Evolutionary conservation across 768 basidiomycete species (phyloP), one percentile per base, ranked within the genome.

Genomic region (Lactarius akahatsu): DNA sequence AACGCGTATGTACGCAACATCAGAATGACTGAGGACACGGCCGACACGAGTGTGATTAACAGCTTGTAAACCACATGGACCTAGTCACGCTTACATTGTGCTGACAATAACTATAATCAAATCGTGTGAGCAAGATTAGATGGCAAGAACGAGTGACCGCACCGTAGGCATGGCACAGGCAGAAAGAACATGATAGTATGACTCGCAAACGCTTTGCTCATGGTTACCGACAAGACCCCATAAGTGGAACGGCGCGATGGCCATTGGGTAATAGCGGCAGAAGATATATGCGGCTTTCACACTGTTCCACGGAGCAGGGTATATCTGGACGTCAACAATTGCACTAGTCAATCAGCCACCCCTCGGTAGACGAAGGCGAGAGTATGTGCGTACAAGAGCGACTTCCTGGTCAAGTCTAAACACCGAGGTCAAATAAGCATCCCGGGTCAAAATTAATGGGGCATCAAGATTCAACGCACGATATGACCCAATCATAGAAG

Each of bases 401-500:
- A 63, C 38, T 60, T 70, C 69, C 11, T 64, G 15, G 38, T 69
- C 69, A 1, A 70, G 67, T 20, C 69, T 70, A 32, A 36, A 36
- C 15, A 15, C 45, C 43, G 11, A 54, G 9, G 23, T 23, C 23
- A 52, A 43, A 34, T 34, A 10, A 34, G 9, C 34, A 10, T 34
- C 1, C 23, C 23, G 23, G 28, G 41, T 26, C 9, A 34, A 10
- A 34, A 9, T 38, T 15, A 45, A 52, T 18, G 32, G 36, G 58
- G 56, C 1, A 18, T 34, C 2, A 57, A 30, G 18, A 28, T 32
- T 54, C 30, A 13, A 70, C 70, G 64, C 28, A 71, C 70, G 64
- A 62, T 30, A 61, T 65, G 30, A 71, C 30, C 70, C 70, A 71
- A 56, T 71, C 70, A 64, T 71, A 71, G 43, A 70, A 61, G n/a